These are phyloP conservation scores for Dissophora globulifera DNA, from an alignment of 192 early-diverging fungal species.

Conservation along the genomic window DNA sequence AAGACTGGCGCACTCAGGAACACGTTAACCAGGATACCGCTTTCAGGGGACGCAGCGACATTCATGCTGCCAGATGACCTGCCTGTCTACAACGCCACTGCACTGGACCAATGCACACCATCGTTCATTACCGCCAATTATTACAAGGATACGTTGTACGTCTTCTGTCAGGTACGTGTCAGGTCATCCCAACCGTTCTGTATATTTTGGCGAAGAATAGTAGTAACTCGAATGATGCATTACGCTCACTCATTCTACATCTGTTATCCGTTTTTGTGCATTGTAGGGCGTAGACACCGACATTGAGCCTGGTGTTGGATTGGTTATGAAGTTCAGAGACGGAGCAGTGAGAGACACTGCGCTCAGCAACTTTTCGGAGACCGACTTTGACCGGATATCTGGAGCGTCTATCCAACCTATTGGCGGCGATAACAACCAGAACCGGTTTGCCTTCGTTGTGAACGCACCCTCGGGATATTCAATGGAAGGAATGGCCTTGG, in stretches of 20 bases:
- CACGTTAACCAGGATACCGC: slow-evolving; percentile 19
- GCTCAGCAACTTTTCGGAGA: not conserved
- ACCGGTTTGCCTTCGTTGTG: slow-evolving; percentile 3
- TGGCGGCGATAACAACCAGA: not conserved
- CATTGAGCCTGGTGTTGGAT: not conserved
- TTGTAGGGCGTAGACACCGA: slow-evolving; percentile 5
- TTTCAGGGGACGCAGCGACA: not conserved
- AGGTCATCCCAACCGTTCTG: too few species aligned
- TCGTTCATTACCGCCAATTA: not conserved
- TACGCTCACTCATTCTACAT: too few species aligned
- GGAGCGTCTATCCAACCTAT: slow-evolving; percentile 24
- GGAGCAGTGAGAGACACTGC: not conserved
- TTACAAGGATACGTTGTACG: slow-evolving; percentile 25
- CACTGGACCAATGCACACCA: not conserved
- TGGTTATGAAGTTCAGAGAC: slow-evolving; percentile 7
- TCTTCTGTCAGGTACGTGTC: slow-evolving; percentile 21
- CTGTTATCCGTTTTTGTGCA: not conserved
- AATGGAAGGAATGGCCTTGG: not conserved
- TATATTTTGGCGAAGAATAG: too few species aligned
- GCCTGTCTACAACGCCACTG: not conserved
- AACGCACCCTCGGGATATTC: not conserved
- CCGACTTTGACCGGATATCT: slow-evolving; percentile 3
- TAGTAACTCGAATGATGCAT: too few species aligned
- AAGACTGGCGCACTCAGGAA: slow-evolving; percentile 20
- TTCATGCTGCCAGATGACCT: not conserved